These are phyloP conservation scores for Agrostemma githago DNA, from an alignment of 148 eudicot species.

Conservation along the genomic window DNA sequence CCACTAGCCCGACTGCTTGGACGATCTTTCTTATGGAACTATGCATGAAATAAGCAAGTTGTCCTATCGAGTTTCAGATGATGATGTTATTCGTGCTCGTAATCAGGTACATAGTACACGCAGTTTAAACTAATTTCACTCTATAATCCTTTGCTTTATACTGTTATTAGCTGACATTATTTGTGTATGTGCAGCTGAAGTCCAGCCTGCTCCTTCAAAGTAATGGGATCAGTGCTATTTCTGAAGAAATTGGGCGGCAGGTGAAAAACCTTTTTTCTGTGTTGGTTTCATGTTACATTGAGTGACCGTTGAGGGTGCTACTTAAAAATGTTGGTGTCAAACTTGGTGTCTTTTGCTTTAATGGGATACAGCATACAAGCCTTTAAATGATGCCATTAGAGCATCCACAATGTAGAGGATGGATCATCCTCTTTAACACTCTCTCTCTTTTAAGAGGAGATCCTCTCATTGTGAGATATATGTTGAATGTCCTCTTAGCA, in stretches of 20 bases:
- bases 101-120: constrained; percentile 46
- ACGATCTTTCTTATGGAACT: constrained; percentile 56
- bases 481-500: too few species aligned
- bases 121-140: too few species aligned
- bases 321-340: not conserved
- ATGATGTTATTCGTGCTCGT: constrained; percentile 61
- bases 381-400: not conserved
- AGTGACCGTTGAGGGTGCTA: not conserved
- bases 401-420: too few species aligned
- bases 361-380: not conserved
- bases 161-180: constrained; percentile 2
- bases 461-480: too few species aligned
- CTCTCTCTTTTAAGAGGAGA: too few species aligned
- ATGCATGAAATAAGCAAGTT: constrained; percentile 53
- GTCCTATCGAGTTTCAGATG: constrained; percentile 55
- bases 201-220: constrained; percentile 28
- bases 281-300: not conserved
- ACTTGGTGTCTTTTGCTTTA: too few species aligned
- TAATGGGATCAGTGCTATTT: constrained; percentile 30
- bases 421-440: too few species aligned
- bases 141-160: too few species aligned
- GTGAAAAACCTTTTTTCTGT: constrained; percentile 22
- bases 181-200: constrained; percentile 34
- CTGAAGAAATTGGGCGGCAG: constrained; percentile 50
- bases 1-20: constrained; percentile 50